These are phyloP conservation scores for Gilbertella persicaria DNA, from an alignment of 371 early-diverging fungal species.

Conservation along the genomic window DNA sequence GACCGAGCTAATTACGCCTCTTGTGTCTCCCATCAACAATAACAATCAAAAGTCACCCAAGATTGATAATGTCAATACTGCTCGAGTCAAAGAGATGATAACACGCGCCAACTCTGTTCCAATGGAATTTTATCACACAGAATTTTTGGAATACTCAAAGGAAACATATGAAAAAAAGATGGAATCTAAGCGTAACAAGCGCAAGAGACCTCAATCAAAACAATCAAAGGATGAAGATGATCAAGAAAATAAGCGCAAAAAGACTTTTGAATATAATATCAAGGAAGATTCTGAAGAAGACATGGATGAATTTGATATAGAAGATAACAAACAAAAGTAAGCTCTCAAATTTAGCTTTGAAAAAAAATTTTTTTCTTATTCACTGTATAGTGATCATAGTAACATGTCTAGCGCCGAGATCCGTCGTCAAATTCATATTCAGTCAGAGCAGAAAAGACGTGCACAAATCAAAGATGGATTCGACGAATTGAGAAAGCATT, in stretches of 20 bases:
- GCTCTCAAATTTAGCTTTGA: background rate
- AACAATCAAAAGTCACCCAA: slow-evolving; percentile 2
- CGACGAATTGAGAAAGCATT: slow-evolving; percentile 54
- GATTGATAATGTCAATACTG: slow-evolving; percentile 38
- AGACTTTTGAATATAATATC: background rate
- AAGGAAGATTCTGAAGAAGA: slow-evolving; percentile 23
- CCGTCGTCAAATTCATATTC: slow-evolving; percentile 55
- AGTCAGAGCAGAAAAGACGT: slow-evolving; percentile 55
- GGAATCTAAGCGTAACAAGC: slow-evolving; percentile 45
- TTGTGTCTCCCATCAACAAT: slow-evolving; percentile 14
- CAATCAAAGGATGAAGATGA: slow-evolving; percentile 13
- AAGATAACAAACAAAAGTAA: slow-evolving; percentile 28
- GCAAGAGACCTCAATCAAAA: slow-evolving; percentile 29
- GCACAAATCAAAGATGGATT: slow-evolving; percentile 57
- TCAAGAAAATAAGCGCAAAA: slow-evolving; percentile 25
- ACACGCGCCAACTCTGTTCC: slow-evolving; percentile 50
- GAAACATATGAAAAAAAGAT: slow-evolving; percentile 50
- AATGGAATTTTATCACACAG: slow-evolving; percentile 53
- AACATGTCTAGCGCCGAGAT: slow-evolving; percentile 36
- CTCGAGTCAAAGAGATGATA: slow-evolving; percentile 52
- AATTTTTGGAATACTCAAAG: slow-evolving; percentile 52
- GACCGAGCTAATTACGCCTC: slow-evolving; percentile 6
- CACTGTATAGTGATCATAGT: slow-evolving; percentile 1
- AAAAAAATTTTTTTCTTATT: background rate
- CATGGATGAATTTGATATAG: slow-evolving; percentile 31